Percentiles rank a stretch among this genome's conserved stretches.
Conservation (phyloP, 2,329 filamentous ascomycete species). For the Rhinocladiella similis region DNA sequence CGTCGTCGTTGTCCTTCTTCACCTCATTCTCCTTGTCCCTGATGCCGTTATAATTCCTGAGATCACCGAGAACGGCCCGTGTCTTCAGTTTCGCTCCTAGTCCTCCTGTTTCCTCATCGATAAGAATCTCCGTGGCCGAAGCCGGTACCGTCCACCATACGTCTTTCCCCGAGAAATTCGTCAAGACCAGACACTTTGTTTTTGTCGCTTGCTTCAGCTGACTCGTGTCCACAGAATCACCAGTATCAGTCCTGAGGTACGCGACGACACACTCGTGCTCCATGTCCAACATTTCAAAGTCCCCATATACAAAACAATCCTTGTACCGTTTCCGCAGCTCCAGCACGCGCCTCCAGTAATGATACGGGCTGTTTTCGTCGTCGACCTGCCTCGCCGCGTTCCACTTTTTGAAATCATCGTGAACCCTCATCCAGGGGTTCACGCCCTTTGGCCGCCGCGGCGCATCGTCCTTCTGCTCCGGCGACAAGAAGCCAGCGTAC, state of each 20-base stretch:
- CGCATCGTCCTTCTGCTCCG: no score
- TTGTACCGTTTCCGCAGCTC: constrained; percentile 56
- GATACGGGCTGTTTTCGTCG: constrained; percentile 50
- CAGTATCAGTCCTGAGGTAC: constrained; percentile 17
- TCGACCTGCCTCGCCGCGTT: constrained; percentile 59
- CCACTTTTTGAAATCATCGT: constrained; percentile 54
- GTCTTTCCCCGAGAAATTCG: constrained; percentile 19
- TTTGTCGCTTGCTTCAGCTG: not conserved
- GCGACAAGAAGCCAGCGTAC: constrained; percentile 64
- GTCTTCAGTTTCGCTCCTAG: not conserved
- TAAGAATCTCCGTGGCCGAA: constrained; percentile 8
- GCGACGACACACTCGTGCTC: constrained; percentile 15
- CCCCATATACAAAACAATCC: constrained; percentile 51
- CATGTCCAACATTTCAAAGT: constrained; percentile 26
- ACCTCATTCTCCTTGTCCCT: constrained; percentile 7
- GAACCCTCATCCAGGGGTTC: constrained; percentile 61
- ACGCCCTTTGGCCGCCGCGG: constrained; percentile 1
- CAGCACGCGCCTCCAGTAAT: constrained; percentile 62
- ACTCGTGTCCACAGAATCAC: not conserved
- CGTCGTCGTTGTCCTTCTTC: constrained; percentile 1
- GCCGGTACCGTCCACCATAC: constrained; percentile 21
- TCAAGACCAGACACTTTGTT: constrained; percentile 21
- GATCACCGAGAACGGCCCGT: constrained; percentile 13
- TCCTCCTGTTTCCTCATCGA: constrained; percentile 3
- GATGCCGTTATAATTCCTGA: constrained; percentile 24